Evolutionary conservation across 352 stramenopile genomes (phyloP).

Genomic region (Phytophthora palmivora): DNA sequence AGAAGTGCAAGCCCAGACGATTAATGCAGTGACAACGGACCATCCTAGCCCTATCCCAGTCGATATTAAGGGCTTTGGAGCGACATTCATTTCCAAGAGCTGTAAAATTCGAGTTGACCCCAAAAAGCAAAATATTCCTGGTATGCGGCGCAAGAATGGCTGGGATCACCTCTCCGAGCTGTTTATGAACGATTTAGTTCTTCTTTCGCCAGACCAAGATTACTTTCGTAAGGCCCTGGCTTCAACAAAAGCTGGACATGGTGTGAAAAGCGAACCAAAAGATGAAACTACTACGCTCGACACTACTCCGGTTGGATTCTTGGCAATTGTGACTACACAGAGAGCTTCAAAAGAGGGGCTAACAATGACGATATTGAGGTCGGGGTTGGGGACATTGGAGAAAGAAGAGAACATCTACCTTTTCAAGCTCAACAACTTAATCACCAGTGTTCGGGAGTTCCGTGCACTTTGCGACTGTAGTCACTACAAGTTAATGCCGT

Average conservation of each 20-base stretch:
- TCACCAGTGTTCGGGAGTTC: conserved; percentile 90
- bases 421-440: conserved; percentile 90
- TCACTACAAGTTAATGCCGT: conserved; percentile 76
- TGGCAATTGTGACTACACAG: conserved; percentile 79
- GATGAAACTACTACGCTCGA: conserved; percentile 11
- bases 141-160: conserved; percentile 33
- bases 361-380: conserved; percentile 65
- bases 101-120: conserved; percentile 76
- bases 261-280: conserved; percentile 23
- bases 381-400: conserved; percentile 60
- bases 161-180: conserved; percentile 54
- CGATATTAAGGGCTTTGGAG: conserved; percentile 49
- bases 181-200: conserved; percentile 82
- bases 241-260: conserved; percentile 23
- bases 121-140: conserved; percentile 48
- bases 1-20: conserved; percentile 89
- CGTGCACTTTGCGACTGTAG: conserved; percentile 84
- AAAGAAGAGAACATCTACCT: conserved; percentile 61
- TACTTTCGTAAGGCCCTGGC: conserved; percentile 59
- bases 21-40: conserved; percentile 82
- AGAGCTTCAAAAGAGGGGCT: conserved; percentile 76
- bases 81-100: conserved; percentile 67
- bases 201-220: conserved; percentile 60
- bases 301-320: conserved; percentile 47
- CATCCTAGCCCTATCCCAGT: conserved; percentile 57